These are phyloP conservation scores for Pseudogymnoascus sp. DNA, from an alignment of 2,329 filamentous ascomycete genomes.

Conservation along the genomic window DNA sequence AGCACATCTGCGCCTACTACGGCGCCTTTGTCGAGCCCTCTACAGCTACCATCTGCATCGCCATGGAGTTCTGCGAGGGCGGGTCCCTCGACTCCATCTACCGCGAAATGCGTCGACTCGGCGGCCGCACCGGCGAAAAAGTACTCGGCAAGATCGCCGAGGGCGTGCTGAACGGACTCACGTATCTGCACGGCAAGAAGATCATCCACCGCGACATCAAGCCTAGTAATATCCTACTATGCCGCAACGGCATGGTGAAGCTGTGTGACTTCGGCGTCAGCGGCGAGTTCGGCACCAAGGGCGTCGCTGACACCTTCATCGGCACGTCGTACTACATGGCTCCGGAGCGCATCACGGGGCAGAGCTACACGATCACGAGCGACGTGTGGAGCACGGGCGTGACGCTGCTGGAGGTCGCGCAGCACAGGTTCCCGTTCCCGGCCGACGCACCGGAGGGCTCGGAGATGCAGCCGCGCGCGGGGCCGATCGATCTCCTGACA, in stretches of 20 bases:
- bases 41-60: slow-evolving; percentile 95
- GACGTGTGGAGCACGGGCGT: slow-evolving; percentile 98
- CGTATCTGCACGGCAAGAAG: slow-evolving; percentile 88
- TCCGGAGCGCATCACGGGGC: slow-evolving; percentile 91
- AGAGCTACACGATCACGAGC: slow-evolving; percentile 96
- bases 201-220: slow-evolving; percentile 99
- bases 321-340: slow-evolving; percentile 99
- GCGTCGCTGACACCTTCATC: slow-evolving; percentile 97
- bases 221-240: slow-evolving; percentile 91
- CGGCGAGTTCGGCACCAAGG: slow-evolving; percentile 96
- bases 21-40: slow-evolving; percentile 93
- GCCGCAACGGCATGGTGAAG: slow-evolving; percentile 87
- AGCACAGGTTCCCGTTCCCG: slow-evolving; percentile 96
- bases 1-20: slow-evolving; percentile 96
- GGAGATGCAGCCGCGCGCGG: slow-evolving; percentile 87
- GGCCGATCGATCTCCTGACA: slow-evolving; percentile 87
- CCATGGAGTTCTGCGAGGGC: slow-evolving; percentile 98
- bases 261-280: slow-evolving; percentile 97
- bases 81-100: slow-evolving; percentile 95
- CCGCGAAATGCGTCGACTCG: slow-evolving; percentile 90
- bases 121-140: slow-evolving; percentile 91
- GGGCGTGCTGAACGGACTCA: slow-evolving; percentile 85
- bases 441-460: slow-evolving; percentile 93
- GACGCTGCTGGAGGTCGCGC: slow-evolving; percentile 95
- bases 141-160: slow-evolving; percentile 95